Base-by-base conservation (phyloP, 2,329 filamentous ascomycete species). In the Alternaria consortialis region DNA sequence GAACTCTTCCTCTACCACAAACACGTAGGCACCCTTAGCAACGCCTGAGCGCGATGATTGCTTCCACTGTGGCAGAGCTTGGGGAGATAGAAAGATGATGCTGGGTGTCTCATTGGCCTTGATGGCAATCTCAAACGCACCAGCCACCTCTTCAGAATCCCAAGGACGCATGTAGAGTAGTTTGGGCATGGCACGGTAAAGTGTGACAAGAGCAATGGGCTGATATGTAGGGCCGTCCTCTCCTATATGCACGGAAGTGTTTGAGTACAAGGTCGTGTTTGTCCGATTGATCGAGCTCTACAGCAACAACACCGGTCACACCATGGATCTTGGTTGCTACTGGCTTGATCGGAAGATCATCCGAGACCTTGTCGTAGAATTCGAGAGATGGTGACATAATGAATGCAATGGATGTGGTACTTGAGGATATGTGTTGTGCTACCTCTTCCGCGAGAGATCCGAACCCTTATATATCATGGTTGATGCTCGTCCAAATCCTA, bases 161-260 rank as follows among this genome's bases (percentile, higher is more conserved):
- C 81, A 81, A 0, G 87, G 87, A 0, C 87, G 84, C 50, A 89
- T 86, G 72, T 88, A 88, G 0, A 84, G 75, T 1, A 89, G 65
- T 62, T 88, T 87, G 0, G 87, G 87, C 87, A 89, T 89, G 11
- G 86, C 84, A 1, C 87, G 83, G 73, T 86, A 89, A 2, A 89
- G 77, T 0, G 82, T 73, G 6, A 84, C 82, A 0, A 89, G 79
- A 34, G 83, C 86, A 27, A 89, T 82, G 2, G 87, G 87, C 70
- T 89, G 87, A 64, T 89, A 87, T 0, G 87, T 89, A 0, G 87
- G 87, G 0, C 87, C 87, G 63, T 89, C 84, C 65, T 88, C 83
- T 2, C 87, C 56, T 34, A 81, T 58, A 65, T 50, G 50, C 63
- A 13, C 56, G 56, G 29, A 60, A 65, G 23, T 63, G 51, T 17